Evolutionary conservation across 805 yeast species (phyloP).

Genomic region (Starmerella geochares): DNA sequence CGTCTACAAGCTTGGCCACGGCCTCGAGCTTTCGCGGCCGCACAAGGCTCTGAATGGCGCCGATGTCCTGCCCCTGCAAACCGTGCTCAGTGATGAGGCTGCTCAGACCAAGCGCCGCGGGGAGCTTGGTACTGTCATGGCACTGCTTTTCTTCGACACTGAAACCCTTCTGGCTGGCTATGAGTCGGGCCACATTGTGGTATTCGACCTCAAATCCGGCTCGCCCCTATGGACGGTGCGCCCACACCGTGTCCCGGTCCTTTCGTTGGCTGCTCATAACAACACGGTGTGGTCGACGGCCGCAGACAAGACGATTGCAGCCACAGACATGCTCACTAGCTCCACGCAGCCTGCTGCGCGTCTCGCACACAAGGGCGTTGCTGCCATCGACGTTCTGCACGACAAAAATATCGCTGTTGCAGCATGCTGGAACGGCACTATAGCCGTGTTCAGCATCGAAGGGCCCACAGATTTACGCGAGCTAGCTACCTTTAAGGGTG

Average conservation of each 20-base stretch:
- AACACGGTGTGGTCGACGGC: constrained; percentile 28
- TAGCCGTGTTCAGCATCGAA: constrained; percentile 28
- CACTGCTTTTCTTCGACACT: constrained; percentile 43
- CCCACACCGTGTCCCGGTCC: constrained; percentile 31
- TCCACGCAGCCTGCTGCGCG: constrained; percentile 1
- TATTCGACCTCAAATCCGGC: constrained; percentile 19
- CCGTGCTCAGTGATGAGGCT: constrained; percentile 20
- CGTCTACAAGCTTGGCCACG: constrained; percentile 38
- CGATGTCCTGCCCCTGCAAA: constrained; percentile 12
- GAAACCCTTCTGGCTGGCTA: constrained; percentile 43
- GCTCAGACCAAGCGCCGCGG: constrained; percentile 12
- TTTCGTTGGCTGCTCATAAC: constrained; percentile 24
- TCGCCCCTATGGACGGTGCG: constrained; percentile 4
- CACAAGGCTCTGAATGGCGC: constrained; percentile 17
- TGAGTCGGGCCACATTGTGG: constrained; percentile 57
- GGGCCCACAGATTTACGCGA: constrained; percentile 25
- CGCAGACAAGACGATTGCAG: constrained; percentile 22
- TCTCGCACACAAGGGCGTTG: constrained; percentile 27
- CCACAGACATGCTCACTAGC: not conserved
- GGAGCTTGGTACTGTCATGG: constrained; percentile 46
- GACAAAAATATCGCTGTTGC: constrained; percentile 22
- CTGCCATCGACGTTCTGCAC: constrained; percentile 25
- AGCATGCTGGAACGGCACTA: constrained; percentile 37
- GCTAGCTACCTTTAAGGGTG: constrained; percentile 29
- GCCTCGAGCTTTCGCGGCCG: constrained; percentile 20